Base-by-base conservation (phyloP, 305 asterid genomes). In the Fraxinus xanthoxyloides region DNA sequence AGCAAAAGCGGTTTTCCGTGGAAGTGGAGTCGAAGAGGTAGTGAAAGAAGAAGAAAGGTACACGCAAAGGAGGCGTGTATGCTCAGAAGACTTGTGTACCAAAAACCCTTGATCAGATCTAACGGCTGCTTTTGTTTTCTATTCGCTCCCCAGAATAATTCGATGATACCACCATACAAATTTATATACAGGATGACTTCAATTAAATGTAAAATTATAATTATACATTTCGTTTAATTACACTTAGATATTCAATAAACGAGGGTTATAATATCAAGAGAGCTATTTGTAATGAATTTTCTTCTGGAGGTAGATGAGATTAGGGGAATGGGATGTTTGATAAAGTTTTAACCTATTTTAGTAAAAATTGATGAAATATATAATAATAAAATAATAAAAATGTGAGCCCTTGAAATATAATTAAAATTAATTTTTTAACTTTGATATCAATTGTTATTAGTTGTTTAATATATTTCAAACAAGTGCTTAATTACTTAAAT, bases 41-140 rank as follows among this genome's bases (percentile, higher is more conserved):
- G 35, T 1, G 70, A 19, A 7, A 32, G 31, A 23, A 32, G 31
- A 23, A 54, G 61, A 21, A 54, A 48, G 28, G 15, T 8, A 43
- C 28, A 56, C 23, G 48, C 26, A 61, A 9, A 54, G 89, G 87
- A 87, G 87, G 89, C 89, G 86, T 76, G 81, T 19, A 43, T 32
- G 3, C 43, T 15, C 26, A 7, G 76, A 32, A 70, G 21, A 31
- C 46, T 17, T 46, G 7, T 31, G 79, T 74, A 80, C 12, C 75
- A 74, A 70, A 77, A 86, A 87, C 87, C 87, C 87, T 87, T 76
- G 78, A 73, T 73, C 61, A 59, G 77, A 87, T 87, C 87, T 0
- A 15, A 87, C 82, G 87, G 86, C 31, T 78, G 2, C 26, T 17
- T 86, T 26, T 1, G 56, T 77, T 56, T 28, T 40, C 7, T 1